Base-by-base conservation (phyloP, 176 grass and related monocot species). In the Leersia perrieri region DNA sequence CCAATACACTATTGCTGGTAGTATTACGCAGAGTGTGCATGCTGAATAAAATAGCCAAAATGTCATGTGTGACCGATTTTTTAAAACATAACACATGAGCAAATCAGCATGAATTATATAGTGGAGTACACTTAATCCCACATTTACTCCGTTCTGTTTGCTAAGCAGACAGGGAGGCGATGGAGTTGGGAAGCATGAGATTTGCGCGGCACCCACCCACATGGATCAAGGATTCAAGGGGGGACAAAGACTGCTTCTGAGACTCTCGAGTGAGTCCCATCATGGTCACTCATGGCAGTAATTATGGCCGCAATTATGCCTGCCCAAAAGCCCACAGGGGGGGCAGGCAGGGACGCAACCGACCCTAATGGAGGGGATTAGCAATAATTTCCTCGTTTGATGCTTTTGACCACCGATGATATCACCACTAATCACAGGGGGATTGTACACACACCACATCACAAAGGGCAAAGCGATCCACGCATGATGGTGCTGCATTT, bases 301-400 rank as follows among this genome's bases (percentile, higher is more conserved):
- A 87, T 84, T 72, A 87, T 84, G 78, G 58, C 34, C 60, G 81
- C 85, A 84, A 84, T 80, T 87, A 87, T 84, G 69, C 15, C 31
- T 14, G 45, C 15, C 66, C 31, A 57, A 85, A 89, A 82, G 83
- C 60, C 29, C 35, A 58, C 20, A 73, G 77, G 15, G 33, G 40
- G 15, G 15, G 44, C 15, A 47, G 20, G 49, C 49, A 51, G 16
- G 16, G 47, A 53, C 18, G 40, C 57, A 80, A 40, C 53, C n/a
- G 28, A 2, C 22, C 83, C 58, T 73, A 82, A 82, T 77, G 53
- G 32, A 72, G 71, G 57, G 18, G 61, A 35, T 74, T 47, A 81
- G 81, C 51, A 84, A 90, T 77, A 88, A 91, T 88, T 73, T 33
- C 29, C 66, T 81, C 60, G 81, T 78, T 74, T 76, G 55, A 63